Evolutionary conservation across 352 stramenopile species (phyloP).

Genomic region (Phytopythium litorale): DNA sequence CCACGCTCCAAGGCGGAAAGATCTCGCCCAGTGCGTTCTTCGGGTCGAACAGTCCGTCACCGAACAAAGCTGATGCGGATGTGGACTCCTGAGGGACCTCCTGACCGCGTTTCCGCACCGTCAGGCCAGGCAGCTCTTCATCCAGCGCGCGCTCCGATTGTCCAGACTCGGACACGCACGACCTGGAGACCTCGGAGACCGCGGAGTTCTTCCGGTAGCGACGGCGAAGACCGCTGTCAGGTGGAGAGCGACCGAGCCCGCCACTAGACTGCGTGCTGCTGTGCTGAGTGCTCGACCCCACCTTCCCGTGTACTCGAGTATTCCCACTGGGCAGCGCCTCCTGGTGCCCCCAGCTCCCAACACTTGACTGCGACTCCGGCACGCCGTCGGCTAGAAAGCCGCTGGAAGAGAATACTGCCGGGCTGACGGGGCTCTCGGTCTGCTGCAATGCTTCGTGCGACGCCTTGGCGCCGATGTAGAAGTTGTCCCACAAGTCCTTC

Average conservation of each 20-base stretch:
- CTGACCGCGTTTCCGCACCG: not conserved
- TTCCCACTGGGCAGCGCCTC: not conserved
- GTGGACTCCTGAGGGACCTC: not conserved
- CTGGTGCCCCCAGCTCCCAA: not conserved
- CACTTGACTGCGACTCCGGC: not conserved
- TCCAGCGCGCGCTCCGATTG: not conserved
- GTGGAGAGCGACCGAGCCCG: not conserved
- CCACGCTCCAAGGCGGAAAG: slow-evolving; percentile 43
- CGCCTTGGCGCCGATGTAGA: slow-evolving; percentile 28
- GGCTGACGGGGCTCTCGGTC: not conserved
- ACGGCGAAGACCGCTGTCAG: not conserved
- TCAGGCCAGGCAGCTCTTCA: not conserved
- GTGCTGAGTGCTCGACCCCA: not conserved
- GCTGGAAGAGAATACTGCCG: not conserved
- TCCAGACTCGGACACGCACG: not conserved
- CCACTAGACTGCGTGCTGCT: slow-evolving; percentile 3
- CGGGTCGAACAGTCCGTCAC: not conserved
- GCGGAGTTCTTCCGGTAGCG: not conserved
- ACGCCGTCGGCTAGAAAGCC: not conserved
- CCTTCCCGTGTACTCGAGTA: not conserved
- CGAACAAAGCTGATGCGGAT: not conserved
- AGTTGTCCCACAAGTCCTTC: slow-evolving; percentile 37
- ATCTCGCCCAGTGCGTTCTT: slow-evolving; percentile 3
- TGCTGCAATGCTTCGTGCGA: slow-evolving; percentile 3
- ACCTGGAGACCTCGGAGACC: not conserved